phyloP scores from a whole-genome alignment of 176 grass and related monocot species.

The bread wheat (Triticum aestivum) region IWGSC_CS_RefSeq_v2.1 NC_057798.1:141692947-141693446 shows the following conservation, averaged over 20 bases:
- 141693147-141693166: background rate
- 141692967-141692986: background rate
- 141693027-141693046: conserved; percentile 1
- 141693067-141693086: background rate
- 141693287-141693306: background rate
- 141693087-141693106: background rate
- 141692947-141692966: background rate
- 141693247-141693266: background rate
- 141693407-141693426: conserved; percentile 6
- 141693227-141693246: background rate
- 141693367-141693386: background rate
- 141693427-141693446: background rate
- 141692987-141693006: background rate
- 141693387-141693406: background rate
- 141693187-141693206: background rate
- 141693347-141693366: background rate
- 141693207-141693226: background rate
- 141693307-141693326: background rate
- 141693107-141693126: background rate
- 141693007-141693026: conserved; percentile 4
- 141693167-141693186: background rate
- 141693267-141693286: conserved; percentile 1
- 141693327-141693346: background rate
- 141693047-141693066: background rate
- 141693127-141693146: background rate